Evolutionary conservation across 1,284 basidiomycete species (phyloP), one percentile per base, ranked within the genome.

Genomic region (Fistulina hepatica): DNA sequence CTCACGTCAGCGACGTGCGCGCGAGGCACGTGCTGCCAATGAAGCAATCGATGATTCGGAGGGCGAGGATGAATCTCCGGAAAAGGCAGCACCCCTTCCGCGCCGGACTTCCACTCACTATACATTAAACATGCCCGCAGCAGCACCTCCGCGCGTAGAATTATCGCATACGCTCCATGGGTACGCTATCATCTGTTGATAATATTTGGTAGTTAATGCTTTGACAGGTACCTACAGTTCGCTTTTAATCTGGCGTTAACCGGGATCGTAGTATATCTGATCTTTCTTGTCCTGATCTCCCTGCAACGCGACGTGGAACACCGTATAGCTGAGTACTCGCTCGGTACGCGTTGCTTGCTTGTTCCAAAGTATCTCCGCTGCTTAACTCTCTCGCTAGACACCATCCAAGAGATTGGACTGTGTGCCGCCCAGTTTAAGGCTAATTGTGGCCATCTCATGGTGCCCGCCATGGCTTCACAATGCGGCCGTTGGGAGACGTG

Each of bases 401-500:
- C 91, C 43, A 73, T 92, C 31, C 85, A 91, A 57, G 90, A 94
- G 54, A 94, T 94, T 47, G 69, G 81, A 17, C 71, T 81, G 50
- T 97, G 91, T 59, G 73, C 84, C 3, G 60, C 77, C 25, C 71
- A 81, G 40, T 86, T 81, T 65, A 76, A 78, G 53, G 73, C 77
- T 41, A 94, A 94, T 58, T 67, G 81, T n/a, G 95, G 91, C 56
- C 76, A 71, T n/a, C 73, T 66, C 48, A 70, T 81, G 13, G 73
- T 92, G 6, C 92, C 92, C 13, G 85, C 83, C 6, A 84, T 94
- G 82, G 70, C 76, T 34, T 70, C 74, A 26, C 80, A 84, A 54
- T 97, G 92, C 57, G 70, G 71, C 33, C 71, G 71, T 39, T 97
- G 94, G 94, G 85, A 93, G 52, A 76, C 77, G n/a, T 98, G 94